Base-by-base conservation (phyloP, 352 stramenopile species). In the Globisporangium abappressorium region DNA sequence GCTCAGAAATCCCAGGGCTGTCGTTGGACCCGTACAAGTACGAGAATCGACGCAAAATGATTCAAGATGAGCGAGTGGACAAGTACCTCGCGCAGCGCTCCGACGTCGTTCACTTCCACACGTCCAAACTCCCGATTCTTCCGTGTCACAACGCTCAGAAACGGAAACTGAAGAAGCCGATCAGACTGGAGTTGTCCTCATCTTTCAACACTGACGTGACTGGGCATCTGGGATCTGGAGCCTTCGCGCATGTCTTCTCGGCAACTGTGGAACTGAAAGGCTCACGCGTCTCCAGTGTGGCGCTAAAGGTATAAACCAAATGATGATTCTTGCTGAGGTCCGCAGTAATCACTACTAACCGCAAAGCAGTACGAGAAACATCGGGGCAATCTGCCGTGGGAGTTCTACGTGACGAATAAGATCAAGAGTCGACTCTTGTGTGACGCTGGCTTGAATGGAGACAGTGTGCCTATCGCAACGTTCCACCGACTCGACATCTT, bases 191-290 rank as follows among this genome's bases (percentile, higher is more conserved):
- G 22, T 43, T 82, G 20, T 76, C 77, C 38, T 15, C 70, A 8
- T 74, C 72, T 26, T 63, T 81, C 34, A 66, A 59, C 36, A 54
- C 87, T 36, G 61, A 91, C 51, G 70, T 89, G 2, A 68, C 83
- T 26, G 83, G 83, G 7, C 70, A 91, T 41, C 71, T 95, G 8
- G 87, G 87, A 30, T 85, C 85, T 30, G 87, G 87, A 28, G 84
- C 82, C 18, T 95, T 93, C 65, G 85, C 87, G 12, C 77, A 80
- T 65, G 87, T 95, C 0, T 95, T 90, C 60, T 85, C 84, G 34
- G 84, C 75, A 5, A 81, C 71, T 24, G 58, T 84, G 54, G 49
- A 71, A 24, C 71, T 78, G 15, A 20, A 69, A 28, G 74, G 49
- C 12, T 71, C 72, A 34, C 65, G 38, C 2, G 70, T 60, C 26